Evolutionary conservation across 306 rosid genomes (phyloP).

Genomic region (Aeschynomene evenia): DNA sequence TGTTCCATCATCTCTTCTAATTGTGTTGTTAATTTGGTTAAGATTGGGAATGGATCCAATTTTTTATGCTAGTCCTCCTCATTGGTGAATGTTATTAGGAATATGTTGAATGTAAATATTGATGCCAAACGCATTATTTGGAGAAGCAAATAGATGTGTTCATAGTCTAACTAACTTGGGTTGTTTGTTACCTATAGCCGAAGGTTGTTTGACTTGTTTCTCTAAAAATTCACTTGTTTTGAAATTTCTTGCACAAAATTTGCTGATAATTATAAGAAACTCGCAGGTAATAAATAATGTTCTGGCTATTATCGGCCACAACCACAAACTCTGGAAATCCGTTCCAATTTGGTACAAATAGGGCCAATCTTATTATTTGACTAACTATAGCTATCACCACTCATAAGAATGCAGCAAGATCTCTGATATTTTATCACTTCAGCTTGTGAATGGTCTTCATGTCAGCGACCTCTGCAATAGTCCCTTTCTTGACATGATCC

Average conservation of each 20-base stretch:
- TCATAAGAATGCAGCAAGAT: background rate
- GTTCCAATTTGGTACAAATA: background rate
- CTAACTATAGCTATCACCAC: conserved; percentile 22
- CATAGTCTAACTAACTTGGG: no score
- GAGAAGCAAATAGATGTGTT: no score
- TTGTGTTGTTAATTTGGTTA: no score
- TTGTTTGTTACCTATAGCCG: no score
- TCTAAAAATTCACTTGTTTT: conserved; percentile 5
- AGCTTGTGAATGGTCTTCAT: conserved; percentile 92
- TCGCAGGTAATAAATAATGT: background rate
- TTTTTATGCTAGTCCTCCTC: no score
- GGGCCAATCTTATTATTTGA: conserved; percentile 31
- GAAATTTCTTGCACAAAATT: background rate
- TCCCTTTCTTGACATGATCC: conserved; percentile 82
- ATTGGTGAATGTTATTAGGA: no score
- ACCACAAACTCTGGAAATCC: background rate
- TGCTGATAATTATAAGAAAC: conserved; percentile 11
- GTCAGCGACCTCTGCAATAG: conserved; percentile 69
- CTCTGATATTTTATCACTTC: conserved; percentile 37
- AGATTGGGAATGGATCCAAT: no score
- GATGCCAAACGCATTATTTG: no score
- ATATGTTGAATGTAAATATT: no score
- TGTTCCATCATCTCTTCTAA: no score
- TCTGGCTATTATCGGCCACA: conserved; percentile 1
- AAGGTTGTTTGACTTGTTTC: no score